Conservation (phyloP, 345 rosid genomes). For the Eutrema japonicum region DNA sequence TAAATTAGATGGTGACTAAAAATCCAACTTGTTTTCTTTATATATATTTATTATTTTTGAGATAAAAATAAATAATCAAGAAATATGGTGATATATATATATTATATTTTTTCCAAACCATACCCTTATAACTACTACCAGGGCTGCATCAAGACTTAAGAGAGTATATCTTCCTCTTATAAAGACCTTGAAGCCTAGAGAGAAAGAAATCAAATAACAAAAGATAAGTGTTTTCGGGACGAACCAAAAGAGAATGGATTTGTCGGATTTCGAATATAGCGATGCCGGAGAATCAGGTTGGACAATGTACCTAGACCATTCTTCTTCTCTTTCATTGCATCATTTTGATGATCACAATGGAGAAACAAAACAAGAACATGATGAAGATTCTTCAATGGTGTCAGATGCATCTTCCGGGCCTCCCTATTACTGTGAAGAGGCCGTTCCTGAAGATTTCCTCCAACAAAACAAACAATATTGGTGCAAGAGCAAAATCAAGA, state of each 20-base stretch:
- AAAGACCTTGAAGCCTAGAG: conserved; percentile 38
- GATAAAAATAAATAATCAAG: neutral
- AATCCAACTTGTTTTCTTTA: neutral
- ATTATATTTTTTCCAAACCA: conserved; percentile 18
- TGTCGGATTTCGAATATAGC: conserved; percentile 59
- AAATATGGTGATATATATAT: conserved; percentile 21
- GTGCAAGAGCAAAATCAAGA: conserved; percentile 36
- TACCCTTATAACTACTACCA: conserved; percentile 22
- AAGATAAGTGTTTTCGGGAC: conserved; percentile 5
- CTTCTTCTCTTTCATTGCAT: conserved; percentile 43
- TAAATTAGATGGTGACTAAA: neutral
- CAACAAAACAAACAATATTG: conserved; percentile 26
- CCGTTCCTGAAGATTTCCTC: conserved; percentile 43
- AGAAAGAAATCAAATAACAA: conserved; percentile 33
- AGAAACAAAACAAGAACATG: conserved; percentile 33
- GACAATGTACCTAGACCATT: conserved; percentile 75
- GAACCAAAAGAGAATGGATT: conserved; percentile 46
- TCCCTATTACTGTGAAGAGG: conserved; percentile 53
- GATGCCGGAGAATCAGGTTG: conserved; percentile 87
- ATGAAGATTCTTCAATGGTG: conserved; percentile 74
- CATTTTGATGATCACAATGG: conserved; percentile 18
- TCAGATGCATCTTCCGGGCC: conserved; percentile 94
- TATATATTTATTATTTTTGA: neutral
- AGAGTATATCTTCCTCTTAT: conserved; percentile 34
- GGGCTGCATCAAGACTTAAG: conserved; percentile 20